These are phyloP conservation scores for Dipodascopsis uninucleata DNA, from an alignment of 805 yeast genomes.

Conservation along the genomic window DNA sequence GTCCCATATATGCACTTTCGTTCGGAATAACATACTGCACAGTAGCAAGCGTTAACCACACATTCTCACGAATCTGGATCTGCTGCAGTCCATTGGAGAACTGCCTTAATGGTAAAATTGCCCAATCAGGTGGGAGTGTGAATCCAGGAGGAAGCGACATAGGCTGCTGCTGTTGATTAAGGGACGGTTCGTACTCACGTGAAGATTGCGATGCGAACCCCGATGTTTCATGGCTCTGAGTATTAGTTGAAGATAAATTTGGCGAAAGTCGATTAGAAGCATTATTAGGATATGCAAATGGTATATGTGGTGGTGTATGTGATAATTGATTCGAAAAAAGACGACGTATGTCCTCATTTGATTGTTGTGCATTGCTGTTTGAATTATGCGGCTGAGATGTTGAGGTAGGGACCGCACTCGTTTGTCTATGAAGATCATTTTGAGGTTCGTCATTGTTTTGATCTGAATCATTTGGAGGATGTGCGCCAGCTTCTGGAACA, in stretches of 20 bases:
- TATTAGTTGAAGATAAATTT: no score
- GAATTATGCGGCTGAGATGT: not conserved
- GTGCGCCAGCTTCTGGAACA: slow-evolving; percentile 4
- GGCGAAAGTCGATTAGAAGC: not conserved
- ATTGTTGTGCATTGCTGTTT: not conserved
- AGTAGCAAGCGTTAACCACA: slow-evolving; percentile 24
- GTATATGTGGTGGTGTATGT: not conserved
- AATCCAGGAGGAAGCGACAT: slow-evolving; percentile 20
- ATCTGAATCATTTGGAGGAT: slow-evolving; percentile 4
- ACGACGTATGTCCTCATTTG: not conserved
- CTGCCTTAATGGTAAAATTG: slow-evolving; percentile 31
- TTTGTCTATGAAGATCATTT: not conserved
- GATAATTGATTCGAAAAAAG: not conserved
- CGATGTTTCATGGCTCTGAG: not conserved
- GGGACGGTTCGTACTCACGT: not conserved
- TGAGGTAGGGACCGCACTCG: slow-evolving; percentile 6
- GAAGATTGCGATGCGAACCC: not conserved
- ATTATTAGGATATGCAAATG: not conserved
- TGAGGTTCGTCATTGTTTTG: not conserved
- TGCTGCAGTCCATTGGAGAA: slow-evolving; percentile 23
- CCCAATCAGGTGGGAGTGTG: slow-evolving; percentile 27
- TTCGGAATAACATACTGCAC: slow-evolving; percentile 24
- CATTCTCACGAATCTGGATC: slow-evolving; percentile 24
- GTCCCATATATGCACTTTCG: no score
- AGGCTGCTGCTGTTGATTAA: slow-evolving; percentile 5